Evolutionary conservation across 257 asterid genomes (phyloP), one percentile per base, ranked within the genome.

Genomic region (Phtheirospermum japonicum): DNA sequence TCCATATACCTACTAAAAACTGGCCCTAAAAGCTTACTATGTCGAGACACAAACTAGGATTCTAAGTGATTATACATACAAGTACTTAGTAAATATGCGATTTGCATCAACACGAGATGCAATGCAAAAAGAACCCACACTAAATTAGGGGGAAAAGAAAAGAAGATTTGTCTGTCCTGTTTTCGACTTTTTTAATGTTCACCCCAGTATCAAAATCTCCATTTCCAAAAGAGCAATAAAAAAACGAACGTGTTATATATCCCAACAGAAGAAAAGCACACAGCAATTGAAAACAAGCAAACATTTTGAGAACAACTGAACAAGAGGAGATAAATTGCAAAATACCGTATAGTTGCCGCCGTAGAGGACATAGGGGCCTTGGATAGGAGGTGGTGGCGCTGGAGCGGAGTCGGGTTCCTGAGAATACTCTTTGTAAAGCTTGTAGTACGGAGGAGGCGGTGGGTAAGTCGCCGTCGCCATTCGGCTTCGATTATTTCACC

Each of bases 391-490:
- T 0, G 99, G 96, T 8, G 97, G 96, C 7, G 80, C 84, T 0
- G 95, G 99, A 53, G 90, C 91, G 18, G 99, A 83, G 57, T 71
- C 71, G 17, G 90, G 94, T 19, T 92, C 82, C 48, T 79, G 72
- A 58, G 75, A 31, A 75, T 84, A 88, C 61, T 82, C 82, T 71
- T 79, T 85, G 84, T 92, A 92, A 50, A 85, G 88, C 79, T 61
- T 80, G 82, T 92, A 91, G 45, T 49, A 88, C 48, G 97, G 97
- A 52, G 98, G 95, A 5, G 98, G 95, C 42, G 98, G 98, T 9
- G 98, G 97, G 69, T 92, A 86, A 4, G 96, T 80, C 19, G 98
- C 95, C 75, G 95, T 89, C 34, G 97, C 87, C 97, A 85, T 90
- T 30, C 31, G 43, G 64, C 45, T 61, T 16, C 13, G 40, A 14